These are phyloP conservation scores for Boletus coccyginus DNA, from an alignment of 768 basidiomycete genomes.

Conservation along the genomic window DNA sequence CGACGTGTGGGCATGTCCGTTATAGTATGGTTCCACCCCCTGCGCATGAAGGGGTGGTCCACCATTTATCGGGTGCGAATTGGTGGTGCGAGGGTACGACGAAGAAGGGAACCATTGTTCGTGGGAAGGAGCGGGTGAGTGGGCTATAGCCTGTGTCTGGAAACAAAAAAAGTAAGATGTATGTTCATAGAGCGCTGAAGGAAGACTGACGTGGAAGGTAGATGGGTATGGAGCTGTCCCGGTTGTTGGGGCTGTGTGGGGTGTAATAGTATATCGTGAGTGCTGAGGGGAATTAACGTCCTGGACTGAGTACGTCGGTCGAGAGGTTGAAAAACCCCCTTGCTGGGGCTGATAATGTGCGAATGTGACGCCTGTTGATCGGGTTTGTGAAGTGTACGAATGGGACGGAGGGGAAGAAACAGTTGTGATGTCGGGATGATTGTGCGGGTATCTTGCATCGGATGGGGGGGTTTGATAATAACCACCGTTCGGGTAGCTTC, in stretches of 20 bases:
- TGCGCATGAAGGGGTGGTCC: slow-evolving; percentile 15
- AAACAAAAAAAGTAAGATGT: neutral
- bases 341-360: slow-evolving; percentile 39
- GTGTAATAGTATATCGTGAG: slow-evolving; percentile 15
- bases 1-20: slow-evolving; percentile 21
- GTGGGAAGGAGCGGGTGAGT: slow-evolving; percentile 15
- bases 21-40: slow-evolving; percentile 27
- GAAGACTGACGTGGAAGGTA: slow-evolving; percentile 21
- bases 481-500: slow-evolving; percentile 14
- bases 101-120: slow-evolving; percentile 26
- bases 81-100: slow-evolving; percentile 24
- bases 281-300: slow-evolving; percentile 19
- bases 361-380: slow-evolving; percentile 31
- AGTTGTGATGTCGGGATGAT: slow-evolving; percentile 19
- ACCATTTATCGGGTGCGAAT: slow-evolving; percentile 19
- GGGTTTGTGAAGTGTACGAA: slow-evolving; percentile 18
- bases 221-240: slow-evolving; percentile 25
- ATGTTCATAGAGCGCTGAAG: neutral
- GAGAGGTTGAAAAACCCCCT: slow-evolving; percentile 35
- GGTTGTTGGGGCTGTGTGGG: slow-evolving; percentile 12
- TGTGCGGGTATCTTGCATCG: slow-evolving; percentile 23
- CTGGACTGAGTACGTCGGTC: slow-evolving; percentile 28
- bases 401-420: slow-evolving; percentile 15
- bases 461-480: slow-evolving; percentile 15
- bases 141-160: slow-evolving; percentile 13